Evolutionary conservation across 805 yeast genomes (phyloP), one percentile per base, ranked within the genome.

Genomic region (Pichia thaimueangensis): DNA sequence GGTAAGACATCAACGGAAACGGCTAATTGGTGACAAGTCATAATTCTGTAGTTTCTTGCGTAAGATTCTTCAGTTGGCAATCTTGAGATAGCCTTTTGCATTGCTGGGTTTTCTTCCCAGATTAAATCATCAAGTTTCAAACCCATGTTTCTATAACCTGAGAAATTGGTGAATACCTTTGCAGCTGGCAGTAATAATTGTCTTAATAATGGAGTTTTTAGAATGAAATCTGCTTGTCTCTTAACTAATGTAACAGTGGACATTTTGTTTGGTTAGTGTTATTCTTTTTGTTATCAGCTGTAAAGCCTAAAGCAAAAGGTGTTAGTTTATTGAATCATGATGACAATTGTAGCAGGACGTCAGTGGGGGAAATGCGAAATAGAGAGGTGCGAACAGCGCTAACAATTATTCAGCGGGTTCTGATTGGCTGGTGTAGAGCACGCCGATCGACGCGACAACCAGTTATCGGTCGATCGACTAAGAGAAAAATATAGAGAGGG

Each of bases 141-240:
- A 42, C 98, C 98, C 71, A 93, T 67, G 66, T 88, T 78, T 74
- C 97, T 85, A 85, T 93, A 93, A 47, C 97, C 97, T 44, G 95
- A 74, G 52, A 75, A 73, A 53, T 80, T 70, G 54, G 76, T 70
- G 68, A 82, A 89, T 54, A 77, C 70, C 59, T 80, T 76, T 36
- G 97, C 84, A 30, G 82, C 73, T 51, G 98, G 97, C 25, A 82
- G 74, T 51, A 85, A 71, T 53, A 89, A 64, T 62, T 81, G 79
- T 52, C 84, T 76, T 59, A 93, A 76, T 38, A 78, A 60, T 42
- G 97, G 95, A 52, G 87, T 76, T 55, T 80, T 81, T 62, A 84
- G 74, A 59, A 91, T 81, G 72, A 70, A 82, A 64, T 86, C 91
- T 54, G 87, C 82, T 36, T 77, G 66, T 65, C 80, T 85, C 53